A percentile compares a stretch with the other conserved stretches of the same genome.
phyloP scores from a whole-genome alignment of 345 rosid species.

The Eucalyptus decipiens region DNA sequence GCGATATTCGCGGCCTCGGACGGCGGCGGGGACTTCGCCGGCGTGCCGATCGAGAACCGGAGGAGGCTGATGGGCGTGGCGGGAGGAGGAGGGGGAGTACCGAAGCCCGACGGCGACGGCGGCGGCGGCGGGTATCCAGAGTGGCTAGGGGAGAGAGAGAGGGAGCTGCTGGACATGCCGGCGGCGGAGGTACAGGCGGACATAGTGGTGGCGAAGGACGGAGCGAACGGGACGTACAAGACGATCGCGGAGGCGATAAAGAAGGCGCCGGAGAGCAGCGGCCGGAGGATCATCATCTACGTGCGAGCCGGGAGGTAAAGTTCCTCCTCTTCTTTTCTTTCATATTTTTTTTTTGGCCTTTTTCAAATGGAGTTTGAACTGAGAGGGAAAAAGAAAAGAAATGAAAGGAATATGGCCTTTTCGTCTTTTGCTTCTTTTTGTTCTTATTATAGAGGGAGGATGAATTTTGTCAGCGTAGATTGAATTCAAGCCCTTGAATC shows the following conservation, averaged over 20 bases:
- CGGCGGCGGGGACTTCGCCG: slow-evolving; percentile 40
- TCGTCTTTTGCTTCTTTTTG: neutral
- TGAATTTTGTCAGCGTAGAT: neutral
- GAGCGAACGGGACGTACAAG: slow-evolving; percentile 67
- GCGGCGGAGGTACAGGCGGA: slow-evolving; percentile 67
- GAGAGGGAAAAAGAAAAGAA: neutral
- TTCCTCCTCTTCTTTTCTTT: too few relatives aligned
- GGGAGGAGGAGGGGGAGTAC: neutral
- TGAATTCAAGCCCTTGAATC: neutral
- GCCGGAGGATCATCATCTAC: slow-evolving; percentile 63
- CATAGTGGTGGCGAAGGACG: slow-evolving; percentile 57
- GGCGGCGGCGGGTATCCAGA: slow-evolving; percentile 24
- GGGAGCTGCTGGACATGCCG: slow-evolving; percentile 44
- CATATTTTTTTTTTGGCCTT: neutral
- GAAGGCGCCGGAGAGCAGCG: slow-evolving; percentile 64
- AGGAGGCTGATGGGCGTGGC: slow-evolving; percentile 28
- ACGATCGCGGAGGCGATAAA: slow-evolving; percentile 87
- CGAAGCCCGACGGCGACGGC: neutral
- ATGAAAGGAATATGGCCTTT: neutral
- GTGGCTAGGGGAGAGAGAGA: slow-evolving; percentile 61
- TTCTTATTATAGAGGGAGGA: neutral
- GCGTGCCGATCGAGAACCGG: slow-evolving; percentile 81
- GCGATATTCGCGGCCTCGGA: slow-evolving; percentile 50
- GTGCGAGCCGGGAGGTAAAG: slow-evolving; percentile 94
- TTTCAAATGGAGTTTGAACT: neutral